Evolutionary conservation across 306 rosid species (phyloP), one percentile per base, ranked within the genome.

Genomic region (Ormosia emarginata): DNA sequence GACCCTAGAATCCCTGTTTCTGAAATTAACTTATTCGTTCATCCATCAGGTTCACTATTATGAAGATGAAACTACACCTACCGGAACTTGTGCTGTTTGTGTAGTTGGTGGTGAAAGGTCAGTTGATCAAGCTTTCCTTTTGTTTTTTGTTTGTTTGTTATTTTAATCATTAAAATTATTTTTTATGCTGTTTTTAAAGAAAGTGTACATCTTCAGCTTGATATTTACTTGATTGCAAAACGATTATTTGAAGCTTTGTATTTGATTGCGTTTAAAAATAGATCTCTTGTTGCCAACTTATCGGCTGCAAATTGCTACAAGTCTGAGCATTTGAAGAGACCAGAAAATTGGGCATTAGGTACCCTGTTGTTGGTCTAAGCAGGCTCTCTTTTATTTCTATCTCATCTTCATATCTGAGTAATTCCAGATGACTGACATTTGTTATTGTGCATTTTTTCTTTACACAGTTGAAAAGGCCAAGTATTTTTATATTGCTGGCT

Each of bases 41-140:
- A 65, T 67, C 32, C 46, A 52, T 75, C 83, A 94, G 98, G 98
- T 88, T 29, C 93, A 94, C 58, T 94, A 94, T 72, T 90, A 89
- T 24, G 97, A 94, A 82, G 94, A 91, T 83, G 94, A 90, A 77
- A 71, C 88, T 59, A 74, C 90, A 66, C 94, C 97, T 63, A 93
- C 97, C 0, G 97, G 97, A 69, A 93, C 97, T 46, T 93, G 97
- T 88, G 97, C 92, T 81, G 97, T 90, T 69, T 91, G 97, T 86
- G 85, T 93, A n/a, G 76, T 77, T 56, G 94, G 97, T 58, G 93
- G 92, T 82, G 94, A 91, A 76, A 91, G 98, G 97, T 91, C 41
- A 82, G 79, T 68, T 56, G 36, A 58, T 74, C 37, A 33, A 13
- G 41, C 46, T 33, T 65, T 43, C n/a, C 56, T 18, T 50, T 18